Base-by-base conservation (phyloP, 805 yeast species). In the Kodamaea kaohsiungensis region DNA sequence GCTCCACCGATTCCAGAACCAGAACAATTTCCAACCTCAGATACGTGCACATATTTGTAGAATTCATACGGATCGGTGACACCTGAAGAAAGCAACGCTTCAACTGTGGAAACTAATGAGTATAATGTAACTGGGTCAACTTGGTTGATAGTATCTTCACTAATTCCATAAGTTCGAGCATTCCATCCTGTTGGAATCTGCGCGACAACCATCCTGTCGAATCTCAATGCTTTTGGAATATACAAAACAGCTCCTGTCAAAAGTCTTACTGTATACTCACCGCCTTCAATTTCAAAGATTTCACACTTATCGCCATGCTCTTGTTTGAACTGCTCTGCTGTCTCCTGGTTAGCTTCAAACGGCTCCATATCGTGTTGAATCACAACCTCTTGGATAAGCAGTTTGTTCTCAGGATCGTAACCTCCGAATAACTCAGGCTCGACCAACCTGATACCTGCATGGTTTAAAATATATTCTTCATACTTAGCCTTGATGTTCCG, bases 1-100 rank as follows among this genome's bases (percentile, higher is more conserved):
- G 93, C 96, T 87, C 99, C 99, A 77, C 99, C 99, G 96, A 95
- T 93, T 84, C 99, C 99, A 53, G 98, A 91, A 80, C 99, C 99
- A 48, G 97, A 88, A 83, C 98, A 92, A 84, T 93, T 96, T 79
- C 99, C 99, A 63, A 95, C 91, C 77, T 95, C 98, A 48, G 98
- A 91, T 54, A 95, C 96, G 73, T 95, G 99, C 50, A 96, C 96
- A 71, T 95, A 96, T 78, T 93, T 87, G 83, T 95, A 95, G 82
- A 96, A 91, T 79, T 95, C 99, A 72, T 91, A 95, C 59, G 99
- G 99, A 72, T 95, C 99, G 56, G 97, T 91, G 67, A 95, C 79
- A 87, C 99, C 99, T 60, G 98, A 84, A 54, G 93, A 76, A 63
- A 95, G 81, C 62, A 95, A 86, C 1, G 98, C 98, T 79, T 95